Conservation (phyloP, 805 yeast genomes). For the Candida ficus region DNA sequence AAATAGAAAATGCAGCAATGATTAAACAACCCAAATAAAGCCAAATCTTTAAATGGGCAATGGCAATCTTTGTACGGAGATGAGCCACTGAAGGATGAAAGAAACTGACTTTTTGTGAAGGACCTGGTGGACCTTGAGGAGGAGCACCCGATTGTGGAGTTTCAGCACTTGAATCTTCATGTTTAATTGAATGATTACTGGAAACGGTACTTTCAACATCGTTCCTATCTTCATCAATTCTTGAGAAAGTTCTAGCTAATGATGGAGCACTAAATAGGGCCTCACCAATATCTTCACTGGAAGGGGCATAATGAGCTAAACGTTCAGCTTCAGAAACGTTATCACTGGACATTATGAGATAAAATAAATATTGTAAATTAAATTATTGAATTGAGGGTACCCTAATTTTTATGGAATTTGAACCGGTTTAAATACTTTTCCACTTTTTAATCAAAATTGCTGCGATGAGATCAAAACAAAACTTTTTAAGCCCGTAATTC, state of each 20-base stretch:
- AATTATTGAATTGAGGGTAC: too few species aligned
- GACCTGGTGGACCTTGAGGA: constrained; percentile 1
- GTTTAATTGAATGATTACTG: background rate
- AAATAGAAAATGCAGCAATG: constrained; percentile 30
- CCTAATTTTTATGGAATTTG: background rate
- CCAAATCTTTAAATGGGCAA: constrained; percentile 13
- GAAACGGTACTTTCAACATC: background rate
- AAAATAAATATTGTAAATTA: too few species aligned
- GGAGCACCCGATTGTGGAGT: background rate
- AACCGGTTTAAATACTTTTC: background rate
- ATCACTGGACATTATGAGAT: too few species aligned
- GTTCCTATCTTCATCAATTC: constrained; percentile 2
- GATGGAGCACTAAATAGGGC: constrained; percentile 3
- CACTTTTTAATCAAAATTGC: too few species aligned
- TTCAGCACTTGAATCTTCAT: background rate
- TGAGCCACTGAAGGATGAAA: constrained; percentile 10
- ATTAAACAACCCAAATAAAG: constrained; percentile 31
- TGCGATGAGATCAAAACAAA: too few species aligned
- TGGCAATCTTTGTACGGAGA: constrained; percentile 11
- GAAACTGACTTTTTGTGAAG: constrained; percentile 15
- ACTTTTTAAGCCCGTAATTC: background rate
- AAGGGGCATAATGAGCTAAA: constrained; percentile 1
- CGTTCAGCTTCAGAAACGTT: too few species aligned
- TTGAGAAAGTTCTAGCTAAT: constrained; percentile 1
- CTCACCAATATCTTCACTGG: constrained; percentile 6